Evolutionary conservation across 345 rosid genomes (phyloP).

Genomic region (Capsella bursapastoris): DNA sequence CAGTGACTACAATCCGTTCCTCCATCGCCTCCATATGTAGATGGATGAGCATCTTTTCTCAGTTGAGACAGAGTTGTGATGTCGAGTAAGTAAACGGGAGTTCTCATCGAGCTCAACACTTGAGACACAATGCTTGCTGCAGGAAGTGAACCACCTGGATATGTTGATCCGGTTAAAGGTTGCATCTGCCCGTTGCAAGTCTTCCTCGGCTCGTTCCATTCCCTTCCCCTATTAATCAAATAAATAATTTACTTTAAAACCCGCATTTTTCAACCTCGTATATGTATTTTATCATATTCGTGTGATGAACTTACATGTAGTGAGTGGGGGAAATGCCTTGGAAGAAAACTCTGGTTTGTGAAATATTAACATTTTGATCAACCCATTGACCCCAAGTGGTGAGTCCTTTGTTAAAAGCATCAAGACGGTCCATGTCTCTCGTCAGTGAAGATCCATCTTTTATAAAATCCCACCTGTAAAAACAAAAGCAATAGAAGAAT

Average conservation of each 20-base stretch:
- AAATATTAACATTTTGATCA: slow-evolving; percentile 66
- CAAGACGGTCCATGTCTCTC: slow-evolving; percentile 75
- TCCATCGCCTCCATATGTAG: slow-evolving; percentile 56
- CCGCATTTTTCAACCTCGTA: not conserved
- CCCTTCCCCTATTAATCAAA: slow-evolving; percentile 60
- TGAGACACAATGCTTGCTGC: slow-evolving; percentile 57
- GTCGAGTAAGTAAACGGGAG: slow-evolving; percentile 74
- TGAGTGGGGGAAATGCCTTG: slow-evolving; percentile 97
- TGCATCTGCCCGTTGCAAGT: slow-evolving; percentile 64
- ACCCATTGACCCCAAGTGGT: slow-evolving; percentile 88
- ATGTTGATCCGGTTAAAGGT: slow-evolving; percentile 72
- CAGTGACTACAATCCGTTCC: slow-evolving; percentile 94
- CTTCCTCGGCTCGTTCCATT: slow-evolving; percentile 75
- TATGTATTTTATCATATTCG: not conserved
- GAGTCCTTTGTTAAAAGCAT: slow-evolving; percentile 74
- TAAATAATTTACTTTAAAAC: not conserved
- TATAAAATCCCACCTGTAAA: slow-evolving; percentile 80
- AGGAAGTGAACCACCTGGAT: slow-evolving; percentile 77
- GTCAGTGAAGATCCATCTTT: slow-evolving; percentile 55
- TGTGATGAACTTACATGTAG: slow-evolving; percentile 60
- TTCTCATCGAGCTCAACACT: slow-evolving; percentile 63
- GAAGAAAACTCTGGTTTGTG: slow-evolving; percentile 79
- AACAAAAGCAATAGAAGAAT: not conserved
- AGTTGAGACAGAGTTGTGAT: slow-evolving; percentile 85
- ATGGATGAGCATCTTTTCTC: slow-evolving; percentile 93